Evolutionary conservation across 441 rosid species (phyloP).

Genomic region (Euphorbia schlechtendalii): DNA sequence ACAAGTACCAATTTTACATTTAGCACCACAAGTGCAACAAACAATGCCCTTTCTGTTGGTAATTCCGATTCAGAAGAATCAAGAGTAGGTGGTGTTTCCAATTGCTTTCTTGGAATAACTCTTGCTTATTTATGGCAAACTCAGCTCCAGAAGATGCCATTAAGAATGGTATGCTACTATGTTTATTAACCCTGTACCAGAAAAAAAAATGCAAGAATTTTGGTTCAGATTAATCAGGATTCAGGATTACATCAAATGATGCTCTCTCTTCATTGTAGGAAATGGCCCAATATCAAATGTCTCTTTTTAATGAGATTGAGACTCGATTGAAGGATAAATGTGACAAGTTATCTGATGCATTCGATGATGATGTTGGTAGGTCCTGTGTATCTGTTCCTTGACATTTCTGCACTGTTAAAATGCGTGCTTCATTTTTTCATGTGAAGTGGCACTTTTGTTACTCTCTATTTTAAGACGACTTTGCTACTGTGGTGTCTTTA

Average conservation of each 20-base stretch:
- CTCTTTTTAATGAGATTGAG: constrained; percentile 78
- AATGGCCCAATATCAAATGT: constrained; percentile 74
- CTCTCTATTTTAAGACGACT: background rate
- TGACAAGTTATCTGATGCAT: constrained; percentile 76
- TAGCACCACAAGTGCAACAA: constrained; percentile 39
- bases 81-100: constrained; percentile 87
- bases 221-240: background rate
- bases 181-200: too few relatives aligned
- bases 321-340: constrained; percentile 71
- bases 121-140: constrained; percentile 80
- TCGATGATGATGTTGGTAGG: constrained; percentile 83
- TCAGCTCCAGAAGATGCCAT: constrained; percentile 63
- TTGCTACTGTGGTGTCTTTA: too few relatives aligned
- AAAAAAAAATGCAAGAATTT: background rate
- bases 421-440: constrained; percentile 3
- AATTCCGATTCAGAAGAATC: constrained; percentile 50
- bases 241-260: too few relatives aligned
- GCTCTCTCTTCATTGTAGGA: constrained; percentile 37
- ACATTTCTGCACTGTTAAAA: constrained; percentile 1
- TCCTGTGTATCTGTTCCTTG: constrained; percentile 1
- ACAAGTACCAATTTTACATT: constrained; percentile 59
- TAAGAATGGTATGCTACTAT: constrained; percentile 45
- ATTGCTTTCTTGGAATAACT: constrained; percentile 84
- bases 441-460: background rate
- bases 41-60: constrained; percentile 24